Percentiles rank a stretch among this genome's conserved stretches.
phyloP scores from a whole-genome alignment of 139 green algal species.

The Prasinococcaceae sp. region DNA sequence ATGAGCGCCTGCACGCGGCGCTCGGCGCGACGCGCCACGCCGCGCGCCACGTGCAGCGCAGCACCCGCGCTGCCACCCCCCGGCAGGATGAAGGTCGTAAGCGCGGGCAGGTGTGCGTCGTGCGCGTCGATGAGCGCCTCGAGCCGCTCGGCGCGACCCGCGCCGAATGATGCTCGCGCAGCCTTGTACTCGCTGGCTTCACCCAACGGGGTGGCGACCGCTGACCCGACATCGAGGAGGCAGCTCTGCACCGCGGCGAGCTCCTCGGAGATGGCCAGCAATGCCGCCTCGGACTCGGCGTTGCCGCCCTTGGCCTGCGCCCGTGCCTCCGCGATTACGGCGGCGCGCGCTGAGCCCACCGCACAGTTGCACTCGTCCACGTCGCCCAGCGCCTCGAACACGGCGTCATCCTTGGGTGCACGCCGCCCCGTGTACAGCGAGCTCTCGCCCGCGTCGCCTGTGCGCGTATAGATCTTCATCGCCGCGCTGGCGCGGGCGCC shows the following conservation, averaged over 20 bases:
- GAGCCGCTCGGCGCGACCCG: conserved; percentile 24
- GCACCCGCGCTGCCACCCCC: conserved; percentile 35
- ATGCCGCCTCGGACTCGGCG: too few species aligned
- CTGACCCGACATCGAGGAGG: conserved; percentile 79
- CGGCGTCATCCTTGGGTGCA: conserved; percentile 54
- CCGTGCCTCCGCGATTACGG: neutral
- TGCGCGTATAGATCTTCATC: conserved; percentile 86
- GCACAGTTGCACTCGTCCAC: conserved; percentile 85
- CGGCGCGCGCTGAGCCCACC: conserved; percentile 28
- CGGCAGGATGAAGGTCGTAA: conserved; percentile 88
- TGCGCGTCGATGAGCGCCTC: conserved; percentile 81
- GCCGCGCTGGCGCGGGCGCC: conserved; percentile 25
- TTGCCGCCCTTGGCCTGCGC: too few species aligned
- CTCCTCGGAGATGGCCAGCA: conserved; percentile 30
- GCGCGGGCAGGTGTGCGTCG: conserved; percentile 52
- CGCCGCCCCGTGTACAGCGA: conserved; percentile 80
- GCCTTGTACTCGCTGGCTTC: conserved; percentile 41
- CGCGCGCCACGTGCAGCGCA: conserved; percentile 17
- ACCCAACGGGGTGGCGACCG: conserved; percentile 66
- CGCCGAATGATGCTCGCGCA: conserved; percentile 44
- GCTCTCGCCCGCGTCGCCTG: conserved; percentile 64
- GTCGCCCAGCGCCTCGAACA: conserved; percentile 77
- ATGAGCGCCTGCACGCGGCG: conserved; percentile 52
- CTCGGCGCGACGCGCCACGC: conserved; percentile 75
- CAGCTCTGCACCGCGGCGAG: conserved; percentile 67